Conservation (phyloP, 768 basidiomycete species). For the Leucocoprinus birnbaumii region DNA sequence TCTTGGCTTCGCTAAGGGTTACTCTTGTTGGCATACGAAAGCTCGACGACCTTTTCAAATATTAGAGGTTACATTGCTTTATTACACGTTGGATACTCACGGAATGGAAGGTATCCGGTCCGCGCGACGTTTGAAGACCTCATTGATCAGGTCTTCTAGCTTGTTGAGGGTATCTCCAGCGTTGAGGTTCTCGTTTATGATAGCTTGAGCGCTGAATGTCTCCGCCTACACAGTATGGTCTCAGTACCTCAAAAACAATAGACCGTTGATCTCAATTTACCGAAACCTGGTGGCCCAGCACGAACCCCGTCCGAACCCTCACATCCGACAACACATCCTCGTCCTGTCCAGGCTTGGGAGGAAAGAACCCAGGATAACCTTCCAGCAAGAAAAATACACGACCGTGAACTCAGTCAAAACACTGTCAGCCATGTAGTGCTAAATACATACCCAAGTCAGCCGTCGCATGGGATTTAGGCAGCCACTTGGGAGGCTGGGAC, state of each 20-base stretch:
- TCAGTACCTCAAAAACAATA: not conserved
- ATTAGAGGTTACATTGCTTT: not conserved
- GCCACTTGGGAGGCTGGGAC: conserved; percentile 69
- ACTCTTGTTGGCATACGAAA: conserved; percentile 84
- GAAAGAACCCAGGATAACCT: conserved; percentile 80
- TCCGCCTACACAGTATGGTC: conserved; percentile 45
- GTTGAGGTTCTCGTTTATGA: conserved; percentile 44
- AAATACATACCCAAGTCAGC: conserved; percentile 64
- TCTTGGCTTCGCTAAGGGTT: conserved; percentile 74
- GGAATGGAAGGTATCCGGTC: conserved; percentile 58
- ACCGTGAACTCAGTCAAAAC: not conserved
- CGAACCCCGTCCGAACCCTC: conserved; percentile 67
- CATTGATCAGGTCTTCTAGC: conserved; percentile 74
- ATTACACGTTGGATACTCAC: conserved; percentile 38
- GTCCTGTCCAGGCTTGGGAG: conserved; percentile 70
- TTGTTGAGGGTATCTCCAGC: conserved; percentile 50
- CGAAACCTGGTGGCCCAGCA: conserved; percentile 48
- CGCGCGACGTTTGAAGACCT: conserved; percentile 63
- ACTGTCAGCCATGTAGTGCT: not conserved
- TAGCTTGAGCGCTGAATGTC: conserved; percentile 55
- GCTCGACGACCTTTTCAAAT: conserved; percentile 46
- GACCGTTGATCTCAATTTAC: conserved; percentile 35
- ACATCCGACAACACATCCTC: conserved; percentile 68
- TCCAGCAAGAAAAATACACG: not conserved
- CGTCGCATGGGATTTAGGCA: conserved; percentile 59